Evolutionary conservation across 2,329 filamentous ascomycete genomes (phyloP).

Genomic region (Eutypella sp.): DNA sequence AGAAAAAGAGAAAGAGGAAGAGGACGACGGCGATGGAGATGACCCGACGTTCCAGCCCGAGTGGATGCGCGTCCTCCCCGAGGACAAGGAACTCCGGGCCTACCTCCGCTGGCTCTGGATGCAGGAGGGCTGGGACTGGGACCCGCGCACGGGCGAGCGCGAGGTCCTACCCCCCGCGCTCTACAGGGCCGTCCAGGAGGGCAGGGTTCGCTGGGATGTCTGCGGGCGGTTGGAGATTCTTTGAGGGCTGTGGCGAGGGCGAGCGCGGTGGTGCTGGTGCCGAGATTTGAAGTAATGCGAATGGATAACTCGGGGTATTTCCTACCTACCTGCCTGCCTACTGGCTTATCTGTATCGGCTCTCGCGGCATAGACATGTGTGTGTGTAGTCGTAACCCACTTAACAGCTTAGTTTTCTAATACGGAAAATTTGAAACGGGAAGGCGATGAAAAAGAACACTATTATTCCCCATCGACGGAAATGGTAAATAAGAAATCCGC

Average conservation of each 20-base stretch:
- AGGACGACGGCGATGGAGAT: no score
- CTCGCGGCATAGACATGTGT: no score
- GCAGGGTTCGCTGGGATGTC: conserved; percentile 53
- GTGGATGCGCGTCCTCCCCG: conserved; percentile 80
- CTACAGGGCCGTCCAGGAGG: conserved; percentile 51
- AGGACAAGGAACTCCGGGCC: conserved; percentile 84
- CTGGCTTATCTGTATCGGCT: not conserved
- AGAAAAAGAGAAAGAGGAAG: conserved; percentile 3
- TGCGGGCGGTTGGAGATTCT: conserved; percentile 41
- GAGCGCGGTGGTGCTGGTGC: not conserved
- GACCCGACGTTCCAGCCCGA: conserved; percentile 65
- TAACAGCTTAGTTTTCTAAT: no score
- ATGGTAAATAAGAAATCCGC: no score
- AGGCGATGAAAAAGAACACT: no score
- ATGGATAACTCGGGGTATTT: not conserved
- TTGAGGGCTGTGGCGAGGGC: conserved; percentile 4
- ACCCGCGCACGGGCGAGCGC: conserved; percentile 64
- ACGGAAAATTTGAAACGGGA: no score
- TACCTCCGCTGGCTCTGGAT: conserved; percentile 91
- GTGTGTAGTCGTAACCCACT: no score
- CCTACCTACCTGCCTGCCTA: conserved; percentile 17
- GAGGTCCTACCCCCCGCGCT: conserved; percentile 48
- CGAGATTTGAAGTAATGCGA: not conserved
- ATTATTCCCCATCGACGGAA: no score
- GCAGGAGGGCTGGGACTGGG: conserved; percentile 78